A percentile compares a stretch with the other conserved stretches of the same genome.
Conservation (phyloP, 768 basidiomycete species). For the Mycena sanguinolenta region DNA sequence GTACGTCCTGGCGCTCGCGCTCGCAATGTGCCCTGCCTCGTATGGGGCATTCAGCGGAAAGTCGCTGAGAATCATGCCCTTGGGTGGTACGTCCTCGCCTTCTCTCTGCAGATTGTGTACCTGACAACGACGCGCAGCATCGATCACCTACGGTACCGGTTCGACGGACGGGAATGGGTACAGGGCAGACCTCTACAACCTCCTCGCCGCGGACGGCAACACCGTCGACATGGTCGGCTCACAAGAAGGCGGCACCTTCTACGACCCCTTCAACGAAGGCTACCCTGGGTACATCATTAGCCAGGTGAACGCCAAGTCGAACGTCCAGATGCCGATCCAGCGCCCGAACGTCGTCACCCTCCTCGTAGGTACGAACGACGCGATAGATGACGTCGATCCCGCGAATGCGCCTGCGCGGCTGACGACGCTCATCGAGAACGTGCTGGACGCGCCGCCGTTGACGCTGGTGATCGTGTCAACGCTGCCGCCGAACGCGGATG, state of each 20-base stretch:
- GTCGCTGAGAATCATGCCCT: slow-evolving; percentile 1
- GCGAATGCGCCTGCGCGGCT: slow-evolving; percentile 15
- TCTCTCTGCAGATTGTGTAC: too few species aligned
- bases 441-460: slow-evolving; percentile 11
- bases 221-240: slow-evolving; percentile 26
- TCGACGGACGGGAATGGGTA: slow-evolving; percentile 19
- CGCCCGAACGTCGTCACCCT: slow-evolving; percentile 28
- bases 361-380: slow-evolving; percentile 24
- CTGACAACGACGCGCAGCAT: neutral
- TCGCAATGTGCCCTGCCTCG: neutral
- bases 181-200: slow-evolving; percentile 20
- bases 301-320: slow-evolving; percentile 6
- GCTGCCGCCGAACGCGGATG: slow-evolving; percentile 18
- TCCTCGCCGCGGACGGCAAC: slow-evolving; percentile 28
- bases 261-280: slow-evolving; percentile 22
- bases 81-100: neutral
- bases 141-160: slow-evolving; percentile 7
- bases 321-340: slow-evolving; percentile 7
- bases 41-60: slow-evolving; percentile 2
- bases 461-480: slow-evolving; percentile 23
- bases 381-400: slow-evolving; percentile 7
- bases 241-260: slow-evolving; percentile 4
- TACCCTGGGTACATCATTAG: slow-evolving; percentile 21
- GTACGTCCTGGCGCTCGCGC: neutral
- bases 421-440: slow-evolving; percentile 4